These are phyloP conservation scores for Vinca minor DNA, from an alignment of 257 asterid species.

Conservation along the genomic window DNA sequence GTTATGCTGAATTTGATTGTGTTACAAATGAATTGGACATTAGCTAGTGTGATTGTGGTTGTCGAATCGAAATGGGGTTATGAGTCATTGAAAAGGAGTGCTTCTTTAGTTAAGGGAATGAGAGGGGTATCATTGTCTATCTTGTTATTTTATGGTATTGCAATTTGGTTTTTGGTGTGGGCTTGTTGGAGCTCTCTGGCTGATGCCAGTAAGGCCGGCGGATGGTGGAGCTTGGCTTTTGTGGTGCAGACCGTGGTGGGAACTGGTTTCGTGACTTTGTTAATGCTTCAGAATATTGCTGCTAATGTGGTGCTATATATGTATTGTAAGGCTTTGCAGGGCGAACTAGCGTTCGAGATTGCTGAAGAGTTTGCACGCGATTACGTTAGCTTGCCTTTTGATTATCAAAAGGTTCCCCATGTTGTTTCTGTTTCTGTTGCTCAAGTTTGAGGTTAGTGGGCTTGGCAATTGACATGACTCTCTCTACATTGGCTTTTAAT, in stretches of 20 bases:
- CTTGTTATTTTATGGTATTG: slow-evolving; percentile 18
- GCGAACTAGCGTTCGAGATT: slow-evolving; percentile 76
- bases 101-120: slow-evolving; percentile 47
- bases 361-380: slow-evolving; percentile 74
- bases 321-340: slow-evolving; percentile 61
- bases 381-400: slow-evolving; percentile 73
- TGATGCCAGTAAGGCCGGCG: slow-evolving; percentile 18
- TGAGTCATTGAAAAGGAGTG: slow-evolving; percentile 47
- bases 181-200: slow-evolving; percentile 23
- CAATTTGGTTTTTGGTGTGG: slow-evolving; percentile 18
- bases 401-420: slow-evolving; percentile 75
- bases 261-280: slow-evolving; percentile 25
- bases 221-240: slow-evolving; percentile 49
- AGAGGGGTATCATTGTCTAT: slow-evolving; percentile 28
- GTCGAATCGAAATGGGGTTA: slow-evolving; percentile 62
- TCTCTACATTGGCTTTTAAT: too few relatives aligned
- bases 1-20: slow-evolving; percentile 16
- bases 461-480: too few relatives aligned
- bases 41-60: slow-evolving; percentile 44
- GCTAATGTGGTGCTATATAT: slow-evolving; percentile 37
- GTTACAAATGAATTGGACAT: slow-evolving; percentile 38
- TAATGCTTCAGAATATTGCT: slow-evolving; percentile 35
- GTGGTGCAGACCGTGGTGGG: slow-evolving; percentile 34
- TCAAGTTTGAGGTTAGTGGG: slow-evolving; percentile 1
- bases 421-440: slow-evolving; percentile 51